Base-by-base conservation (phyloP, 2,329 filamentous ascomycete species). In the Sporothrix dimorphospora region DNA sequence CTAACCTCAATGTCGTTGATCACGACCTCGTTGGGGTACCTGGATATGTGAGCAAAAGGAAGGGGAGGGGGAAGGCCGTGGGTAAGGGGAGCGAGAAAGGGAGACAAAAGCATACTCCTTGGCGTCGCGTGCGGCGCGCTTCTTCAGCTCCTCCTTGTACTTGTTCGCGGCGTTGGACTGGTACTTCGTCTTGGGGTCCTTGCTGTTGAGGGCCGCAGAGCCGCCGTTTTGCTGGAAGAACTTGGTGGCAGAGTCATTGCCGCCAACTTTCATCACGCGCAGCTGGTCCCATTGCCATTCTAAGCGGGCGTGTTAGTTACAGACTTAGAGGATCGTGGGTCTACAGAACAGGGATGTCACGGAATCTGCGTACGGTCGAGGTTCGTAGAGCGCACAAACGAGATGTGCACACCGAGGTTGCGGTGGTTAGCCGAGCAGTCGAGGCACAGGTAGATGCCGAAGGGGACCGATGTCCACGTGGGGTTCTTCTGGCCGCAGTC, bases 251-350 rank as follows among this genome's bases (percentile, higher is more conserved):
- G 94, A 97, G 83, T 98, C 95, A 79, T 99, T 99, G 72, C 96
- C 96, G 76, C 96, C 96, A 19, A 98, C 94, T 84, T 99, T 99
- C 95, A 99, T 98, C 72, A 95, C 83, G 69, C 96, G 92, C 73
- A 99, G 88, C 82, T 99, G 96, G 77, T 98, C 94, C 96, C 96
- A 99, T 92, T 98, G 94, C 96, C 96, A 99, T 85, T 93, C 91
- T 93, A 78, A 49, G 3, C 6, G 49, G 40, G 72, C 16, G 21
- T 34, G 21, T 16, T 61, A 21, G 27, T 16, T 38, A 3, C 38
- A 38, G 27, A 21, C 21, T 9, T 8, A 38, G 27, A 21, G 19
- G 14, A 4, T 14, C 4, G 6, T 21, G 2, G 4, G 24, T 14
- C 30, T 34, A 34, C n/a, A 45, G 47, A 3, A 47, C 12, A 57